Conservation (phyloP, 345 rosid genomes). For the Brassica incana region DNA sequence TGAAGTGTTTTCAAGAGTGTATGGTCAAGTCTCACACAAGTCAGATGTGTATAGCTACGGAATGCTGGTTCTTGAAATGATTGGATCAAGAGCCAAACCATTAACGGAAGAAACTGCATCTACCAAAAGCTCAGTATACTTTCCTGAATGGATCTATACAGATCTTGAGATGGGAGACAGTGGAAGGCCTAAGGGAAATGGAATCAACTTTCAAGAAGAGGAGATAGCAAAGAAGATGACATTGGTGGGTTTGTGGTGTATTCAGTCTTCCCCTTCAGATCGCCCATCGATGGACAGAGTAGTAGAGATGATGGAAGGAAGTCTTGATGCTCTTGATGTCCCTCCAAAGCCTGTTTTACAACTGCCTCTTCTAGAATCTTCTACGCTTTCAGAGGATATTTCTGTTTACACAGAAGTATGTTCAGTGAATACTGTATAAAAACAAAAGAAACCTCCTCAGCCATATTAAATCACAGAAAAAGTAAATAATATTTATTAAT, state of each 20-base stretch:
- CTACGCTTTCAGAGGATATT: not conserved
- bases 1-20: conserved; percentile 39
- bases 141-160: conserved; percentile 41
- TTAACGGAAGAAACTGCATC: not conserved
- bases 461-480: conserved; percentile 16
- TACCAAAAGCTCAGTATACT: conserved; percentile 35
- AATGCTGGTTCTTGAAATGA: conserved; percentile 49
- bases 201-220: conserved; percentile 11
- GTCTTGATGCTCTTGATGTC: conserved; percentile 12
- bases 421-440: not conserved
- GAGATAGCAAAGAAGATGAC: conserved; percentile 34
- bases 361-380: conserved; percentile 19
- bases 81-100: conserved; percentile 34
- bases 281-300: conserved; percentile 36
- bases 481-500: too few species aligned
- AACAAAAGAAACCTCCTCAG: not conserved
- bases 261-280: conserved; percentile 37
- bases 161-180: conserved; percentile 29
- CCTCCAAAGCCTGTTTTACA: conserved; percentile 33
- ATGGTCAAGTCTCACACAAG: too few species aligned
- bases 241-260: conserved; percentile 41
- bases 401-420: not conserved
- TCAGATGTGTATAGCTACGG: conserved; percentile 57
- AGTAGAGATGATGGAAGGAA: conserved; percentile 43
- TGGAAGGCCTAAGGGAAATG: not conserved